phyloP scores from a whole-genome alignment of 192 early-diverging fungal genomes.

The Oehlia diaphana region DNA sequence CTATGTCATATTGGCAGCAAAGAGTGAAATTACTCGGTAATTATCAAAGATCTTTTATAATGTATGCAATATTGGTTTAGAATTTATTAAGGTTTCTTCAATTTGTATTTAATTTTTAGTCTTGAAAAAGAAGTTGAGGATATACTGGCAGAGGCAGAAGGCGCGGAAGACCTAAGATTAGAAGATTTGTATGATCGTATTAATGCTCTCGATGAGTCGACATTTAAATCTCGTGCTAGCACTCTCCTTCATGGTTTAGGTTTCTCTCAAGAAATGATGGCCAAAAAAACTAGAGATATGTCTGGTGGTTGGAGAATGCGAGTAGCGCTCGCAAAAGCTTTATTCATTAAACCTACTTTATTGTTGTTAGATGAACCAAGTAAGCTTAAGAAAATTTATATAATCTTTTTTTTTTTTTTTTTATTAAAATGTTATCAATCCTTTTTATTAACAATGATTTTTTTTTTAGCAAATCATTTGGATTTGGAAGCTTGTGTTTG shows the following conservation, averaged over 20 bases:
- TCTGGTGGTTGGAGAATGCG: slow-evolving; percentile 99
- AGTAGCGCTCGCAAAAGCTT: slow-evolving; percentile 92
- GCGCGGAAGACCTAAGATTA: slow-evolving; percentile 82
- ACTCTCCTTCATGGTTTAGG: slow-evolving; percentile 93
- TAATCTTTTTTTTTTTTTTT: slow-evolving; percentile 37
- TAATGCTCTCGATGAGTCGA: slow-evolving; percentile 86
- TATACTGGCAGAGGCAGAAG: slow-evolving; percentile 74
- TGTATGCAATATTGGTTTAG: neutral
- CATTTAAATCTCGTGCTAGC: slow-evolving; percentile 92
- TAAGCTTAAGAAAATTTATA: slow-evolving; percentile 44
- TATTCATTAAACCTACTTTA: slow-evolving; percentile 92
- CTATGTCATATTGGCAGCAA: slow-evolving; percentile 88
- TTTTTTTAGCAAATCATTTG: slow-evolving; percentile 66
- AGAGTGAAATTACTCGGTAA: slow-evolving; percentile 80
- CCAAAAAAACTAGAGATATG: slow-evolving; percentile 91
- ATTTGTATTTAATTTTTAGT: slow-evolving; percentile 22
- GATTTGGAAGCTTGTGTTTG: slow-evolving; percentile 95
- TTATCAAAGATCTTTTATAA: neutral
- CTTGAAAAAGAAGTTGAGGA: slow-evolving; percentile 93
- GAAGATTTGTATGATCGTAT: slow-evolving; percentile 98
- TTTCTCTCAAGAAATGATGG: slow-evolving; percentile 85
- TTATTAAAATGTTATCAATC: neutral
- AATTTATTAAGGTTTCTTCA: neutral
- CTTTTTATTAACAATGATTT: neutral
- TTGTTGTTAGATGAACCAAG: slow-evolving; percentile 90